Evolutionary conservation across 345 rosid genomes (phyloP), one percentile per base, ranked within the genome.

Genomic region (Arabis alpina): DNA sequence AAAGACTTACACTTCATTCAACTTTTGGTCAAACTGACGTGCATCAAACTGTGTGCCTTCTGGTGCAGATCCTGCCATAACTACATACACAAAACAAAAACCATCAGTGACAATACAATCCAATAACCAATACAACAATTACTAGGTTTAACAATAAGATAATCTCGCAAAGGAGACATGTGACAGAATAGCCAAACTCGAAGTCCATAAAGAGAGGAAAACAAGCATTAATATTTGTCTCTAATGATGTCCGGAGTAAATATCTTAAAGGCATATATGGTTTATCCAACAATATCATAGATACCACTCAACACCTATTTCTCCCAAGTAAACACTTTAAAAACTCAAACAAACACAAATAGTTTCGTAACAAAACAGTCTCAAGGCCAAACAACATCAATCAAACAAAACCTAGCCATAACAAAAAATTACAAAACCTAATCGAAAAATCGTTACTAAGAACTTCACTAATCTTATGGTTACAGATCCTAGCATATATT

Each of bases 41-140:
- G 86, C 79, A 82, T 87, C 96, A 67, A 84, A 87, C 52, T 85
- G 93, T 0, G 96, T 76, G 36, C 89, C 89, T 73, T 87, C 93
- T 4, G 86, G 83, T 55, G 79, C 68, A 8, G 76, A 74, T 69
- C 81, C 86, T 6, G 96, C 91, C 93, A 86, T 90, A 80, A 66
- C 89, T 90, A 82, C 67, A 71, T 0, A 58, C 13, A 40, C 23
- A 68, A 12, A 59, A 67, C 39, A 59, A 12, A 6, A 63, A 39
- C 39, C 37, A 10, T 10, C 2, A 52, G 44, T 24, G 0, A 24
- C 7, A 4, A 30, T 4, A 52, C 2, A 65, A 25, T 1, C 49
- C 0, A 7, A 28, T 4, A 12, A 28, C 19, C 4, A 36, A 66
- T 13, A 15, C n/a, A 19, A 55, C 13, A 36, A 1, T 4, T 32